Base-by-base conservation (phyloP, 2,329 filamentous ascomycete genomes). In the Xylariales sp. region DNA sequence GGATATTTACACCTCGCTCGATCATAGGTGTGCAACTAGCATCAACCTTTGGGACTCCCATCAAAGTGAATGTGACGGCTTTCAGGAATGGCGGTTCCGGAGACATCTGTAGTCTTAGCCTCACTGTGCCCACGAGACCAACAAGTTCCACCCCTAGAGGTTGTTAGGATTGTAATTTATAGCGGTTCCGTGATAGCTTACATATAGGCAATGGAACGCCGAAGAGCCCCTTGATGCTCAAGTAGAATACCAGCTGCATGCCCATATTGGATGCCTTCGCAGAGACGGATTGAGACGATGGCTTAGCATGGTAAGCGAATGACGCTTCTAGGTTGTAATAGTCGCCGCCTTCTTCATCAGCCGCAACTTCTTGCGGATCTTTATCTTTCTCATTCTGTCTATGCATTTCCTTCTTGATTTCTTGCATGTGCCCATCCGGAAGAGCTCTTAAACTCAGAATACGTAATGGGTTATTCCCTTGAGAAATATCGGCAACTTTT, bases 221-320 rank as follows among this genome's bases (percentile, higher is more conserved):
- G 73, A 97, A 96, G 5, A 97, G 84, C 0, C 94, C 94, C 76
- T 92, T 93, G 76, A 97, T 83, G 65, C 96, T 96, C 1, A 98
- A 86, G 72, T 97, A 98, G 79, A 99, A 98, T 8, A 97, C 89
- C 14, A 98, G 81, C 75, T 97, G 92, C 93, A 97, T 97, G 75
- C 97, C 94, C 93, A 97, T 97, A 78, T 97, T 98, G 72, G 91
- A 89, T 5, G 94, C 93, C 80, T 94, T 96, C 53, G 92, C 91
- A 2, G 92, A 91, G 14, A 93, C 86, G 55, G 90, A 87, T 65
- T 84, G 84, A 5, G 88, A 86, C 2, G 88, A 90, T 12, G 94
- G 94, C 77, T 91, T 89, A 9, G 95, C 93, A 76, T 97, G 94
- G 78, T 97, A 97, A 1, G 94, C 94, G 75, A 97, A 91, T 0